Base-by-base conservation (phyloP, 2,329 filamentous ascomycete genomes). In the Penicillium italicum region DNA sequence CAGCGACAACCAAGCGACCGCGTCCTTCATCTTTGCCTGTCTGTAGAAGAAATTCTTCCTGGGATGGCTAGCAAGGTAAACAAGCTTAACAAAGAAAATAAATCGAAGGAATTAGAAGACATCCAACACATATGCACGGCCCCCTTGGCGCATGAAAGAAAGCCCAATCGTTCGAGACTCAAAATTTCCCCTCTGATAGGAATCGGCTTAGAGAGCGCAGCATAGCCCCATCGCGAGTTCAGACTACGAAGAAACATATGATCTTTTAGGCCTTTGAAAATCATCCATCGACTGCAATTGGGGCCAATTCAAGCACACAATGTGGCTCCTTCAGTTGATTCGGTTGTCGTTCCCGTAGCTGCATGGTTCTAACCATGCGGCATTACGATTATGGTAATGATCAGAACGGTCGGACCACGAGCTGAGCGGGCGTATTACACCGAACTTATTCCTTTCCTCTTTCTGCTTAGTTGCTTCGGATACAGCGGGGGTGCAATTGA, bases 11-110 rank as follows among this genome's bases (percentile, higher is more conserved):
- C 48, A 54, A 58, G 42, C 20, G 20, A 53, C 2, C 10, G 34
- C 41, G 12, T 40, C 14, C 48, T 41, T 60, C 62, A 64, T 64
- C 4, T 34, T 57, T 33, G 43, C 37, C 16, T 42, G 41, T 40
- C 26, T 20, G 41, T 34, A 18, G 16, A 16, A 16, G 22, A 18
- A 42, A 26, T 42, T 30, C 14, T 41, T 50, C 22, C 8, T 11
- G 3, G 18, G 38, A 56, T 3, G 12, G 16, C n/a, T 2, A 37
- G n/a, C 45, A 46, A 41, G 26, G 6, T 40, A 38, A 43, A 48
- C 30, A 22, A 40, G 30, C 31, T 31, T n/a, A 31, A 42, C 20
- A 41, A 46, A 43, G 36, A 31, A 36, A 34, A 18, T 5, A 10
- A 12, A 12, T 45, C n/a, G 28, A 40, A 9, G 22, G 18, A 47